Base-by-base conservation (phyloP, 352 stramenopile genomes). In the Phytopythium aichiense region DNA sequence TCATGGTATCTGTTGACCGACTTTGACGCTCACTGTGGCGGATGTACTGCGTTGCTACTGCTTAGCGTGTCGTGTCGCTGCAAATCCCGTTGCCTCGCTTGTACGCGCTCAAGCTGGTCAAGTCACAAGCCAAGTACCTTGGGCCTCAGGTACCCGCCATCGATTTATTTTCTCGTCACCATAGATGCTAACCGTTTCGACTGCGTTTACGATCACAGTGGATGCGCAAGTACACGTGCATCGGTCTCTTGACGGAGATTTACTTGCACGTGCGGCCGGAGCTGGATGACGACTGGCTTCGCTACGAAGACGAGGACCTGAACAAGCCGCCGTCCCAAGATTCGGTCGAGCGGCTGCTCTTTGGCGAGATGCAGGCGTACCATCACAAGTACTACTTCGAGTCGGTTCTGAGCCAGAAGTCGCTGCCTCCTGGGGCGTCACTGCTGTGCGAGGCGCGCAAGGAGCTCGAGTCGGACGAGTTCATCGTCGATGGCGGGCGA, bases 321-420 rank as follows among this genome's bases (percentile, higher is more conserved):
- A 89, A 75, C 64, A 90, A 91, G 53, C 77, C 76, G 16, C 69
- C 77, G 23, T 80, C 70, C 3, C 81, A 89, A 56, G 84, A 94
- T 61, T 87, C 79, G 11, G 69, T 89, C 22, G 82, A 94, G 61
- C 79, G 81, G 9, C 62, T 92, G n/a, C 67, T 92, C 67, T 89
- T 91, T 66, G 85, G 85, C 12, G 85, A 94, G 61, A 88, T 94
- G 77, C 85, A 94, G 63, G 79, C 82, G n/a, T 94, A 88, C 62
- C 85, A 94, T 46, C 79, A 92, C 72, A 92, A 92, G 56, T 76
- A 90, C 52, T 94, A 94, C 64, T 94, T 84, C 70, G 83, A 91
- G 60, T 81, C 76, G 38, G 68, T 68, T 25, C 74, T 86, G 55
- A 69, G 59, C 18, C 68, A 63, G 46, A 88, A 86, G 53, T 57